Evolutionary conservation across 2,329 filamentous ascomycete genomes (phyloP).

Genomic region (Colletotrichum sansevieriae): DNA sequence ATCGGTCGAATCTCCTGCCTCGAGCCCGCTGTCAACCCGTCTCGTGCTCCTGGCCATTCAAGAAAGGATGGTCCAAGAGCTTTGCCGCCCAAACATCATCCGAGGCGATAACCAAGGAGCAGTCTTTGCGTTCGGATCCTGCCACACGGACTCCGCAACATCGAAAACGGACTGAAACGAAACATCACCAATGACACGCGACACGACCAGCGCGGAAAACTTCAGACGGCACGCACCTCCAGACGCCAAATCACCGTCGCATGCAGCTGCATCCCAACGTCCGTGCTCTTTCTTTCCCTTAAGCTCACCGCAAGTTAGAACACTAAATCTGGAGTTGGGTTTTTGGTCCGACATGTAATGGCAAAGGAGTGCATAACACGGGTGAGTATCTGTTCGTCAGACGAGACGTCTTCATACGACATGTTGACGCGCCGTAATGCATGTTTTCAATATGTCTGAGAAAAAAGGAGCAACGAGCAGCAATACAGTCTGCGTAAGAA

Average conservation of each 20-base stretch:
- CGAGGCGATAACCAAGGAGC: not conserved
- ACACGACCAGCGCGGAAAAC: conserved; percentile 3
- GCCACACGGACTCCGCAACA: conserved; percentile 25
- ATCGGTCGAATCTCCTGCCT: conserved; percentile 2
- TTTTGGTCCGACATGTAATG: conserved; percentile 3
- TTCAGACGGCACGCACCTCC: conserved; percentile 34
- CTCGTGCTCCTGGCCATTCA: not conserved
- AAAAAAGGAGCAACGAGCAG: not conserved
- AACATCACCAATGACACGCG: conserved; percentile 19
- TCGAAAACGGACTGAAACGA: conserved; percentile 33
- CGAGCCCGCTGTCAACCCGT: conserved; percentile 12
- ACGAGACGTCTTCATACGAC: not conserved
- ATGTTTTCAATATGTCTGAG: not conserved
- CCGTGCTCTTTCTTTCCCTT: conserved; percentile 14
- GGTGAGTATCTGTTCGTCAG: not conserved
- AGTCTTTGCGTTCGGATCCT: conserved; percentile 12
- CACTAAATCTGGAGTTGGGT: not conserved
- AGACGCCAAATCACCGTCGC: conserved; percentile 32
- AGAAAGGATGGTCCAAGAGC: not conserved
- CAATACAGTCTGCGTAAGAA: not conserved
- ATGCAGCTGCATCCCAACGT: conserved; percentile 14
- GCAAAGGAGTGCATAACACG: not conserved
- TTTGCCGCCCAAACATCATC: conserved; percentile 3
- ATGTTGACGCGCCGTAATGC: not conserved
- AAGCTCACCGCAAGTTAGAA: conserved; percentile 25